Conservation (phyloP, 78 protist species). For the Cavenderia fasciculata region DNA sequence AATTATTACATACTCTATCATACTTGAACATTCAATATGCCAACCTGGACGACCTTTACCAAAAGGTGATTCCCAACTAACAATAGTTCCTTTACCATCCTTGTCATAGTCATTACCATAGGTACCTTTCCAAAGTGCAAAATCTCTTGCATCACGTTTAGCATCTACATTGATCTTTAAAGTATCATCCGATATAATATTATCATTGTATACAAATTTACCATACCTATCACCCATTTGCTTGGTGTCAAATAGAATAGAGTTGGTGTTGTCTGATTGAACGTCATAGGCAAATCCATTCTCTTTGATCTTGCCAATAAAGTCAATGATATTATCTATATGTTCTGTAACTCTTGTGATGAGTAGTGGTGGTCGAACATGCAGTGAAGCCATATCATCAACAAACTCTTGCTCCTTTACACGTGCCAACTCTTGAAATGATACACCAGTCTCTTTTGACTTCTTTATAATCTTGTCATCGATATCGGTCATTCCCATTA, state of each 20-base stretch:
- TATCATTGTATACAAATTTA: slow-evolving; percentile 5
- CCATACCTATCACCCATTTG: slow-evolving; percentile 25
- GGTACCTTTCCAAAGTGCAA: slow-evolving; percentile 75
- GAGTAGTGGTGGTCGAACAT: slow-evolving; percentile 65
- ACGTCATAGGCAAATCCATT: slow-evolving; percentile 55
- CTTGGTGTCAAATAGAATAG: slow-evolving; percentile 45
- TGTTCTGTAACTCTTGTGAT: slow-evolving; percentile 79
- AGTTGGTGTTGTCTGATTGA: not conserved
- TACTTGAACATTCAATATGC: slow-evolving; percentile 92
- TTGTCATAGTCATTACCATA: not conserved
- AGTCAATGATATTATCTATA: slow-evolving; percentile 52
- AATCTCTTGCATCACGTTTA: slow-evolving; percentile 37
- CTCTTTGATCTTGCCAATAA: slow-evolving; percentile 41
- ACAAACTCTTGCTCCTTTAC: slow-evolving; percentile 63
- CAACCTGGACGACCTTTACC: slow-evolving; percentile 92
- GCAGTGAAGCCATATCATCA: slow-evolving; percentile 52
- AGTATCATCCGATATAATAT: slow-evolving; percentile 20
- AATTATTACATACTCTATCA: slow-evolving; percentile 52
- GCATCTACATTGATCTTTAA: slow-evolving; percentile 5
- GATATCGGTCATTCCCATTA: slow-evolving; percentile 88
- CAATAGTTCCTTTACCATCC: slow-evolving; percentile 27
- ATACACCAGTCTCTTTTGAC: slow-evolving; percentile 3
- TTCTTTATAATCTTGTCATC: slow-evolving; percentile 89
- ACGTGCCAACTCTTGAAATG: slow-evolving; percentile 31
- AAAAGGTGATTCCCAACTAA: slow-evolving; percentile 68